A percentile compares a stretch with the other conserved stretches of the same genome.
Conservation (phyloP, 805 yeast genomes). For the Huiozyma naganishii region DNA sequence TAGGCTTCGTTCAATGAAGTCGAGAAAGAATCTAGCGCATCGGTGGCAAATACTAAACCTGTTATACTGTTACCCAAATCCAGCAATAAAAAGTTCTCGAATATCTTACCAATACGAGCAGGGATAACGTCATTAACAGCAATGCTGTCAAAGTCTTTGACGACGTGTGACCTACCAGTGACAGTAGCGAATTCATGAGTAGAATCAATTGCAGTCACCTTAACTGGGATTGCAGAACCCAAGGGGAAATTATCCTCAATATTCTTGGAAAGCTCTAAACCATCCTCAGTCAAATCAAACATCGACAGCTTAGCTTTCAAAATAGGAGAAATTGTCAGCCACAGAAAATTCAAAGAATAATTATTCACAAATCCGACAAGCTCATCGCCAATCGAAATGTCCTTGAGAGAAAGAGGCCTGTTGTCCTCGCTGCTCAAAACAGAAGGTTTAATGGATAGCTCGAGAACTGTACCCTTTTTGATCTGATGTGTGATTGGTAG, state of each 20-base stretch:
- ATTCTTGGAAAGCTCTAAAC: conserved; percentile 34
- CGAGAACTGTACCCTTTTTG: conserved; percentile 48
- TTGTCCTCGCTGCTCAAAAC: conserved; percentile 23
- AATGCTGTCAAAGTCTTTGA: conserved; percentile 37
- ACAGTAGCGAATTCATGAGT: conserved; percentile 42
- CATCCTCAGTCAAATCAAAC: conserved; percentile 50
- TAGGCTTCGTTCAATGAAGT: conserved; percentile 40
- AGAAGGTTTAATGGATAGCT: conserved; percentile 46
- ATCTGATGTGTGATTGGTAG: conserved; percentile 52
- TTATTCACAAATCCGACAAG: conserved; percentile 58
- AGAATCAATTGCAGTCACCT: conserved; percentile 41
- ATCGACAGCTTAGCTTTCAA: conserved; percentile 56
- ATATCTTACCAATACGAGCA: conserved; percentile 49
- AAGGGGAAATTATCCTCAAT: conserved; percentile 53
- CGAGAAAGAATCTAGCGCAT: conserved; percentile 62
- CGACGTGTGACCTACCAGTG: conserved; percentile 36
- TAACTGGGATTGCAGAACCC: conserved; percentile 58
- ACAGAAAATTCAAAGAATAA: conserved; percentile 45
- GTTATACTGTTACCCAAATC: conserved; percentile 54
- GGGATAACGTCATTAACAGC: conserved; percentile 46
- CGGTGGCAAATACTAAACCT: conserved; percentile 55
- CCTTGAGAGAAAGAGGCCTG: conserved; percentile 30
- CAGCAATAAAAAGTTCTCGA: conserved; percentile 51
- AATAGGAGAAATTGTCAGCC: conserved; percentile 61
- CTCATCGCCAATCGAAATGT: conserved; percentile 39